Evolutionary conservation across 208 protist genomes (phyloP).

Genomic region (Leishmania arabica): DNA sequence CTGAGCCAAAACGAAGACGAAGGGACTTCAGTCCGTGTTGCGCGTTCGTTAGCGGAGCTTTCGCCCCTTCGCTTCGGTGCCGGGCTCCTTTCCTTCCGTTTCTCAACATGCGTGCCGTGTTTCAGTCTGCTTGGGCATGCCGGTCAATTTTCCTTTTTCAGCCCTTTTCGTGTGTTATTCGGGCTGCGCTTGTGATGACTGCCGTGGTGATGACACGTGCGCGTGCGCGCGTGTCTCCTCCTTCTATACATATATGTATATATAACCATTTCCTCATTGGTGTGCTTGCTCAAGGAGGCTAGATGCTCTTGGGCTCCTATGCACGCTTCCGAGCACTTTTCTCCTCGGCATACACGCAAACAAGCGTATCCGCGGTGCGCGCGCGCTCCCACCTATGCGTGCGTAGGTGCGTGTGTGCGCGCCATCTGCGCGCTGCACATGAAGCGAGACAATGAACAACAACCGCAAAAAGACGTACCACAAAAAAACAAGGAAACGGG

Average conservation of each 20-base stretch:
- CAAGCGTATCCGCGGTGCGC: neutral
- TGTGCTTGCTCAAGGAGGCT: neutral
- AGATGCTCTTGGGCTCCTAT: neutral
- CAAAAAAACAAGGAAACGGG: neutral
- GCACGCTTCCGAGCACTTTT: neutral
- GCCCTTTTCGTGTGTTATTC: neutral
- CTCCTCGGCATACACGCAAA: neutral
- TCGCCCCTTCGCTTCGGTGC: neutral
- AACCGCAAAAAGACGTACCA: too few relatives aligned
- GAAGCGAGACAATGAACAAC: neutral
- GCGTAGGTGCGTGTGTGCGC: neutral
- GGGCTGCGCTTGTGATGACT: neutral
- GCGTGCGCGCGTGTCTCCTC: neutral
- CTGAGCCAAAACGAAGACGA: too few relatives aligned
- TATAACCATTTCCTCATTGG: neutral
- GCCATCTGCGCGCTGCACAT: neutral
- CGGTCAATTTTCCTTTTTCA: slow-evolving; percentile 11
- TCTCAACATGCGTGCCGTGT: neutral
- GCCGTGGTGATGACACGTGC: neutral
- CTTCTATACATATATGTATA: neutral
- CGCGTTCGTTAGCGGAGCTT: neutral
- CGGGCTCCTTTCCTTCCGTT: neutral
- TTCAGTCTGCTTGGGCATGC: neutral
- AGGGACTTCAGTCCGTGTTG: too few relatives aligned
- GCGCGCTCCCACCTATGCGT: neutral